Conservation (phyloP, 345 rosid genomes). For the Eucalyptus tenuipes region DNA sequence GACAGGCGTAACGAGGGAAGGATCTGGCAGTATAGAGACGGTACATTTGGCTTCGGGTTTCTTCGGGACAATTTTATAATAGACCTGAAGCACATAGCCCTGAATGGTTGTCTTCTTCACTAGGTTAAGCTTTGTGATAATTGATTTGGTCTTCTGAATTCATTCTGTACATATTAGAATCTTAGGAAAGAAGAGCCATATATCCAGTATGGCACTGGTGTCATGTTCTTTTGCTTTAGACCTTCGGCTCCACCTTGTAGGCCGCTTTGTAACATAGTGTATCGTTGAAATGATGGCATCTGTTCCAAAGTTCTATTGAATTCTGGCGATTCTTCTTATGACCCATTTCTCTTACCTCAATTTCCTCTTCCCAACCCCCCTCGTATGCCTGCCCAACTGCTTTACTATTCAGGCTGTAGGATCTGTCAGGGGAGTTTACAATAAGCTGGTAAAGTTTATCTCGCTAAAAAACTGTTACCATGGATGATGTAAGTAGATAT, state of each 20-base stretch:
- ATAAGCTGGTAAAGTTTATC: not conserved
- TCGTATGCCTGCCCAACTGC: not conserved
- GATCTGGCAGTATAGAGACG: constrained; percentile 70
- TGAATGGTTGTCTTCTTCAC: constrained; percentile 50
- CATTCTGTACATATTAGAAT: not conserved
- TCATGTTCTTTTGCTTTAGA: not conserved
- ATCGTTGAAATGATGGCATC: not conserved
- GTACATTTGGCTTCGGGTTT: constrained; percentile 77
- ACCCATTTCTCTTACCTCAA: not conserved
- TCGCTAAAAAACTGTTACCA: not conserved
- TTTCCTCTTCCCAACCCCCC: not conserved
- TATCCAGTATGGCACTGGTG: not conserved
- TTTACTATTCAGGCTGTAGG: not conserved
- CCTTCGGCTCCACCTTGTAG: not conserved
- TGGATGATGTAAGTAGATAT: not conserved
- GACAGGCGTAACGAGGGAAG: constrained; percentile 53
- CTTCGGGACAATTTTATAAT: constrained; percentile 47
- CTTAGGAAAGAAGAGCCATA: not conserved
- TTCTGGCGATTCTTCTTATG: not conserved
- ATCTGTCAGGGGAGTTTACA: not conserved
- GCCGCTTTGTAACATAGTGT: not conserved
- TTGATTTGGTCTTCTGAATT: not conserved
- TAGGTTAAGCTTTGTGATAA: constrained; percentile 5
- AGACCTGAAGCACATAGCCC: constrained; percentile 54
- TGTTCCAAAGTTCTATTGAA: not conserved